Evolutionary conservation across 192 early-diverging fungal species (phyloP), one percentile per base, ranked within the genome.

Genomic region (Haplosporangium gracile): DNA sequence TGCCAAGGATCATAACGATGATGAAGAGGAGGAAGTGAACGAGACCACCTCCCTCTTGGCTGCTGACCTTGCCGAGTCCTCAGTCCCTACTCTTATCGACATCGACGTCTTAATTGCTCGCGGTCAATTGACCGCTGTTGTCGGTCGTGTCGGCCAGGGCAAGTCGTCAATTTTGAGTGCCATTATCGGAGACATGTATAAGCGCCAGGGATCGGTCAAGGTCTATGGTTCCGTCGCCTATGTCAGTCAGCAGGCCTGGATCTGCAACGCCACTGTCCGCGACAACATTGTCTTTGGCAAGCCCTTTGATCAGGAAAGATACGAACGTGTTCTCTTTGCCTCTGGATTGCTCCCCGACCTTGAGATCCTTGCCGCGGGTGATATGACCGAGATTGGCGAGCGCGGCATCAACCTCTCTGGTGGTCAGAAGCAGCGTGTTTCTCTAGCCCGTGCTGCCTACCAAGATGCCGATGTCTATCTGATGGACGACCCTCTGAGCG

Each of bases 201-300:
- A 90, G 72, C 49, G 82, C 5, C 26, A 60, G 6, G 97, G 96
- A 43, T 76, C 85, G 4, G 95, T 97, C 26, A 82, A 74, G 15
- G 72, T 99, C 22, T 90, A 92, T 47, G 92, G 91, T 5, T 83
- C 87, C 10, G 82, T 96, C n/a, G 95, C 96, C 18, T 95, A 95
- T 89, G 95, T 79, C 9, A 75, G 79, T 29, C 84, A 86, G 68
- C 89, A 92, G 73, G 93, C 98, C 2, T 99, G 98, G 98, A 96
- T 99, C 69, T 95, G 97, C 93, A 99, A 99, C 76, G 94, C 94
- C 4, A 97, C 95, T 13, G 72, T 99, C 39, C 90, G 95, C 36
- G 97, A 99, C 38, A 99, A 99, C 88, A 96, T 99, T 88, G 72
- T 95, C 6, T 98, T 99, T 93, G 98, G 97, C 8, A 90, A 92